These are phyloP conservation scores for Penicillium sp. DNA, from an alignment of 2,329 filamentous ascomycete genomes.

Conservation along the genomic window DNA sequence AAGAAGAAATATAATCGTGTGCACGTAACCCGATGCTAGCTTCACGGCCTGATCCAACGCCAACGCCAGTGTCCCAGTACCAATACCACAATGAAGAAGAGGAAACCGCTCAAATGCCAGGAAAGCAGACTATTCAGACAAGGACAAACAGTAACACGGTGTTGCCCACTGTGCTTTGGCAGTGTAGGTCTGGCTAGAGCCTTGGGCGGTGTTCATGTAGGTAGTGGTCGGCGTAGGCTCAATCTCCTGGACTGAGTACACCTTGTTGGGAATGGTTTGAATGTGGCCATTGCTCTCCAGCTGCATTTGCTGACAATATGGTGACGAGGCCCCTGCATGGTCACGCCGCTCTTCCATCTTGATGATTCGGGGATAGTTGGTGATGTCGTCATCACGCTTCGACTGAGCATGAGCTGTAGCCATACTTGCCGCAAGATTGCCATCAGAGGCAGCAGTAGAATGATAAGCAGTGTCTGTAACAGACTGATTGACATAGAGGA, in stretches of 20 bases:
- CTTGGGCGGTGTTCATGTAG: constrained; percentile 22
- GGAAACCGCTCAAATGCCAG: constrained; percentile 16
- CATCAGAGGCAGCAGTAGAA: constrained; percentile 18
- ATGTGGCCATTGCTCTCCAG: constrained; percentile 55
- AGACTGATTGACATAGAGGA: constrained; percentile 62
- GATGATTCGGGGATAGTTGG: constrained; percentile 56
- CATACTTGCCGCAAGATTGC: constrained; percentile 21
- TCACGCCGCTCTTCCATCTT: constrained; percentile 66
- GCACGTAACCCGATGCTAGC: constrained; percentile 23
- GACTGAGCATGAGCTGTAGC: constrained; percentile 11
- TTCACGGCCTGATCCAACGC: constrained; percentile 20
- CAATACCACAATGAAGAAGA: constrained; percentile 19
- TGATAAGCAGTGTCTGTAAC: constrained; percentile 30
- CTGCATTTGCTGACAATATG: constrained; percentile 67
- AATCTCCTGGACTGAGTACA: constrained; percentile 35
- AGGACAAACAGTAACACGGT: constrained; percentile 37
- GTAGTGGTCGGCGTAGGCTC: constrained; percentile 39
- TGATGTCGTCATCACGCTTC: constrained; percentile 13
- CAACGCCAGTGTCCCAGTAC: constrained; percentile 21
- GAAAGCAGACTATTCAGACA: constrained; percentile 31
- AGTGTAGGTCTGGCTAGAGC: constrained; percentile 35
- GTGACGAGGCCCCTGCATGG: constrained; percentile 40
- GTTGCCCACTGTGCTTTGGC: constrained; percentile 36
- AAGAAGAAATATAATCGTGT: constrained; percentile 24
- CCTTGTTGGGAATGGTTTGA: constrained; percentile 25